A percentile compares a stretch with the other conserved stretches of the same genome.
phyloP scores from a whole-genome alignment of 441 rosid genomes.

The Pelargonium cotyledonis region DNA sequence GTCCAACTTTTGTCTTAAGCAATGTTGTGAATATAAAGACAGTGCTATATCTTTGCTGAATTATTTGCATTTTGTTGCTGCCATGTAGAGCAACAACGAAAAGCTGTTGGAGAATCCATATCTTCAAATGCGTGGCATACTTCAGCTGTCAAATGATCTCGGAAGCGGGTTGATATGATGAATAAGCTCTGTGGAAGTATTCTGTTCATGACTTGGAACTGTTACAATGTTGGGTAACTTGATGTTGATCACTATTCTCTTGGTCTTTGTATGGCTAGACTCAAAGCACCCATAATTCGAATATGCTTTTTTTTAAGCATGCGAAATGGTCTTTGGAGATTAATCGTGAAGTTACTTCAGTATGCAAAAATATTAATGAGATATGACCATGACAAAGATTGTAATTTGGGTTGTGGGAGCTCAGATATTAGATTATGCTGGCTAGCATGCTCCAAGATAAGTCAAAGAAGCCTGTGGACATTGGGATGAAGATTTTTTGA shows the following conservation, averaged over 20 bases:
- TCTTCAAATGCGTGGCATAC: constrained; percentile 97
- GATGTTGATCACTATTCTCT: constrained; percentile 17
- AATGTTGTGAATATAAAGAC: background rate
- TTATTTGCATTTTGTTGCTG: constrained; percentile 17
- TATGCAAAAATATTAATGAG: background rate
- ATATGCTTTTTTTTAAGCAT: too few relatives aligned
- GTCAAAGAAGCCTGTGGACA: constrained; percentile 14
- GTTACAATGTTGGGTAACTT: constrained; percentile 12
- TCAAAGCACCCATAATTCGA: constrained; percentile 14
- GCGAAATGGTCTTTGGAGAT: too few relatives aligned
- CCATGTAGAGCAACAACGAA: constrained; percentile 89
- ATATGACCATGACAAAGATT: constrained; percentile 12
- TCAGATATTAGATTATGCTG: constrained; percentile 19
- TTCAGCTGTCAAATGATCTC: constrained; percentile 81
- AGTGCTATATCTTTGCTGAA: constrained; percentile 14
- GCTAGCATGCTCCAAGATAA: constrained; percentile 16
- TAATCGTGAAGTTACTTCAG: too few relatives aligned
- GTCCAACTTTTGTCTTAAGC: background rate
- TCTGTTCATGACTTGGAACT: constrained; percentile 21
- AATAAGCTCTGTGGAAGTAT: constrained; percentile 11
- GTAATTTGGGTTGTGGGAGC: constrained; percentile 13
- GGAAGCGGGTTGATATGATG: constrained; percentile 31
- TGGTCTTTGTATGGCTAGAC: constrained; percentile 17
- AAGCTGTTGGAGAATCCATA: constrained; percentile 94
- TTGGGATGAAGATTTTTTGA: constrained; percentile 17